A percentile compares a stretch with the other conserved stretches of the same genome.
Conservation (phyloP, 1,284 basidiomycete species). For the Cutaneotrichosporon sp. region DNA sequence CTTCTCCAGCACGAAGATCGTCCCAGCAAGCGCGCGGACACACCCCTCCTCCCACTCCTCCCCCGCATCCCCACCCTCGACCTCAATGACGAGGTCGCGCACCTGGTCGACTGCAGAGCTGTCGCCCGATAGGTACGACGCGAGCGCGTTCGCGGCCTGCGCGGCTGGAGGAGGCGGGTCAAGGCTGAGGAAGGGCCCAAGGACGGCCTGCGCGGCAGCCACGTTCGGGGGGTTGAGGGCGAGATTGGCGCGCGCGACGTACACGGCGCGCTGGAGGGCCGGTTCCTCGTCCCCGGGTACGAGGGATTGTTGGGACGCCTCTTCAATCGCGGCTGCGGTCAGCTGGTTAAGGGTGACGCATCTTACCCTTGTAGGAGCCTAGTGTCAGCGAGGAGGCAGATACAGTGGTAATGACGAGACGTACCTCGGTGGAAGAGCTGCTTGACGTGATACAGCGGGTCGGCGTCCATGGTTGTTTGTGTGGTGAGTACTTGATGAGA, state of each 20-base stretch:
- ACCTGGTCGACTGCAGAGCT: slow-evolving; percentile 64
- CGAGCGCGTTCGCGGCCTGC: slow-evolving; percentile 67
- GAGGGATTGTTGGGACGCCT: slow-evolving; percentile 35
- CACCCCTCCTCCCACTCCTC: slow-evolving; percentile 62
- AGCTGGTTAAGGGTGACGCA: neutral
- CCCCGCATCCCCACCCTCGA: slow-evolving; percentile 65
- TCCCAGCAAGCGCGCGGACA: slow-evolving; percentile 73
- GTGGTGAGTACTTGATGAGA: neutral
- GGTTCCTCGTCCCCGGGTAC: slow-evolving; percentile 45
- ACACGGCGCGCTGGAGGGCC: slow-evolving; percentile 55
- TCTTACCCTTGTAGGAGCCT: slow-evolving; percentile 47
- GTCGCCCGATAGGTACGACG: slow-evolving; percentile 55
- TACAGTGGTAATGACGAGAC: slow-evolving; percentile 10
- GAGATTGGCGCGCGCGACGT: slow-evolving; percentile 77
- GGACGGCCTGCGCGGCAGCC: slow-evolving; percentile 57
- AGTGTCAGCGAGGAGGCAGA: slow-evolving; percentile 14
- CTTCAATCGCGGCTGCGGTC: slow-evolving; percentile 40
- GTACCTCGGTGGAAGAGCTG: slow-evolving; percentile 76
- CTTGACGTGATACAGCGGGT: slow-evolving; percentile 74
- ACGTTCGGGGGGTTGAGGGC: slow-evolving; percentile 62
- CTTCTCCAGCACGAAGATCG: slow-evolving; percentile 72
- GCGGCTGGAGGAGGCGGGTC: slow-evolving; percentile 62
- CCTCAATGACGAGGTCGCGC: slow-evolving; percentile 76
- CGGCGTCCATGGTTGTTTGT: slow-evolving; percentile 60
- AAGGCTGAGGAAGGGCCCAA: slow-evolving; percentile 33